phyloP scores from a whole-genome alignment of 176 grass and related monocot genomes.

The Luzula sylvatica region DNA sequence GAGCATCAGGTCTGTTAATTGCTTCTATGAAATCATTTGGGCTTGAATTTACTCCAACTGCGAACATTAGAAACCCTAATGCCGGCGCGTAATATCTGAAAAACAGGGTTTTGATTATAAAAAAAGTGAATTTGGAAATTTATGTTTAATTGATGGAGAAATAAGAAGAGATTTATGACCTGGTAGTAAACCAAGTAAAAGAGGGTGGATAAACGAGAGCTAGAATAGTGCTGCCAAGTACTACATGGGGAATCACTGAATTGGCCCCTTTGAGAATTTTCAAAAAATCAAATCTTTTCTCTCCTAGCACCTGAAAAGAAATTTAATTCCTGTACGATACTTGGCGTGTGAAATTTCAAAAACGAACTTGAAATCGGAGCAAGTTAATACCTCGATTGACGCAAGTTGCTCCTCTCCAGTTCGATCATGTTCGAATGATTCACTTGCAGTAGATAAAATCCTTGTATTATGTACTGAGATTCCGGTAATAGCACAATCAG shows the following conservation, averaged over 20 bases:
- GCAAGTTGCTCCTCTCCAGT: slow-evolving; percentile 1
- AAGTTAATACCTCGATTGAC: slow-evolving; percentile 33
- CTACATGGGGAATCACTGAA: slow-evolving; percentile 72
- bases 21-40: slow-evolving; percentile 77
- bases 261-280: slow-evolving; percentile 65
- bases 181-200: slow-evolving; percentile 95
- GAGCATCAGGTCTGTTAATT: slow-evolving; percentile 70
- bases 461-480: slow-evolving; percentile 8
- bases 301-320: slow-evolving; percentile 30
- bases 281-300: slow-evolving; percentile 28
- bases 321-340: slow-evolving; percentile 7
- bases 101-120: background rate
- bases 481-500: slow-evolving; percentile 25
- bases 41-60: slow-evolving; percentile 91
- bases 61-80: slow-evolving; percentile 96
- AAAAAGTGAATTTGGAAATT: too few relatives aligned
- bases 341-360: background rate
- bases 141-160: too few relatives aligned
- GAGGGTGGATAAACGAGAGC: slow-evolving; percentile 84
- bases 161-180: slow-evolving; percentile 25
- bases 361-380: background rate
- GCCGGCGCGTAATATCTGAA: slow-evolving; percentile 89
- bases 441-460: slow-evolving; percentile 13
- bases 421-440: slow-evolving; percentile 36
- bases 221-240: slow-evolving; percentile 74